Conservation (phyloP, 257 asterid genomes). For the Osmanthus fragrans region DNA sequence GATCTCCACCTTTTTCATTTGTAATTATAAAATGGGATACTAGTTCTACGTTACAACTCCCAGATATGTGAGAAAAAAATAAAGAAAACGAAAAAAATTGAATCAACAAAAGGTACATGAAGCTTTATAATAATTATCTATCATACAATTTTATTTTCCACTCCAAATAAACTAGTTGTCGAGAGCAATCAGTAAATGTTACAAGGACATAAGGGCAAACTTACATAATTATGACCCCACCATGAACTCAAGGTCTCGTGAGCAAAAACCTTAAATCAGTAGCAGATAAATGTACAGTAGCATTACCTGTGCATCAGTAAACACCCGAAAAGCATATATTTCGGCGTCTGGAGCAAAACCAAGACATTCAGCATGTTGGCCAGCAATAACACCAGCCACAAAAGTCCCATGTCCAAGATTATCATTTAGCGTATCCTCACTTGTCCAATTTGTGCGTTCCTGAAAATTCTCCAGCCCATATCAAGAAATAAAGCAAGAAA, state of each 20-base stretch:
- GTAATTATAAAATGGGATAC: no score
- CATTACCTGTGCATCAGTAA: conserved; percentile 98
- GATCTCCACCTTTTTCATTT: no score
- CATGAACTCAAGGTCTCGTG: background rate
- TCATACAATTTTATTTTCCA: no score
- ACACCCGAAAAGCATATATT: conserved; percentile 95
- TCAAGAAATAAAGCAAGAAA: conserved; percentile 22
- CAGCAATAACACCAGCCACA: conserved; percentile 98
- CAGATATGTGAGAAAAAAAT: no score
- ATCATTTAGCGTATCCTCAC: conserved; percentile 92
- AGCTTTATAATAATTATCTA: background rate
- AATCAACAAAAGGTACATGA: no score
- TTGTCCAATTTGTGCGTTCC: conserved; percentile 99
- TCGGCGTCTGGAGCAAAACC: conserved; percentile 99
- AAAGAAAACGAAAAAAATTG: no score
- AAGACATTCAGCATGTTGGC: conserved; percentile 92
- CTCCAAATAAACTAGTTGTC: background rate
- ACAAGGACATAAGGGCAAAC: background rate
- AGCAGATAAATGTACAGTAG: conserved; percentile 36
- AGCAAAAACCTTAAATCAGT: background rate
- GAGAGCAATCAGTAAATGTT: background rate
- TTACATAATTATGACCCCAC: conserved; percentile 11
- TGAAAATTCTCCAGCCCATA: conserved; percentile 34
- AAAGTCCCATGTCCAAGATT: conserved; percentile 99
- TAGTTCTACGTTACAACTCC: no score